Percentiles rank a stretch among this genome's conserved stretches.
Conservation (phyloP, 106 monocot species). For the Posidonia australis region DNA sequence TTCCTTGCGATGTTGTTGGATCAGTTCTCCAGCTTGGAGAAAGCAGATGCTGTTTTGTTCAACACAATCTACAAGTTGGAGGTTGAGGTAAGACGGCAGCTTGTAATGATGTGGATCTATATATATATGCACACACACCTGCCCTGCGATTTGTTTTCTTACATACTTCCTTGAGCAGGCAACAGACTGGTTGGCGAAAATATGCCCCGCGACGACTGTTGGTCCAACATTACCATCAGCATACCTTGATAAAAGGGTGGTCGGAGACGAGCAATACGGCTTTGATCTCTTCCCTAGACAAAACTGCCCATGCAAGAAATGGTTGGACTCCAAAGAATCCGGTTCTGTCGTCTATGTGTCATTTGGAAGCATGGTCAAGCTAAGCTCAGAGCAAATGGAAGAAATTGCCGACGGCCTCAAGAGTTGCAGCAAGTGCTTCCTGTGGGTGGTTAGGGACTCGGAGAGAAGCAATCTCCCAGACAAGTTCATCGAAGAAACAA, state of each 20-base stretch:
- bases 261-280: conserved; percentile 20
- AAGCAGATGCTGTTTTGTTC: conserved; percentile 11
- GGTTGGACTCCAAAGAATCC: conserved; percentile 26
- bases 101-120: no score
- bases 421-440: conserved; percentile 10
- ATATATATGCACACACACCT: no score
- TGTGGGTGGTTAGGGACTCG: conserved; percentile 34
- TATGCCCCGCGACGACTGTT: conserved; percentile 11
- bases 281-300: conserved; percentile 8
- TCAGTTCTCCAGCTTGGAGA: conserved; percentile 13
- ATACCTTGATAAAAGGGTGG: conserved; percentile 3
- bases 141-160: no score
- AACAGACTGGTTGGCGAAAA: conserved; percentile 11
- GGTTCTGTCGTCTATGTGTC: conserved; percentile 32
- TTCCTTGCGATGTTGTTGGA: background rate
- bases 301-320: conserved; percentile 8
- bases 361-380: conserved; percentile 26
- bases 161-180: conserved; percentile 7
- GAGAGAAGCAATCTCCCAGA: conserved; percentile 18
- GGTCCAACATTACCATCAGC: no score
- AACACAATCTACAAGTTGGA: conserved; percentile 18
- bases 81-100: background rate
- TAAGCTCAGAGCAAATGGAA: conserved; percentile 5
- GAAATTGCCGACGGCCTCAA: conserved; percentile 24
- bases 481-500: conserved; percentile 1